Conservation (phyloP, 805 yeast species). For the Myxozyma sirexii region DNA sequence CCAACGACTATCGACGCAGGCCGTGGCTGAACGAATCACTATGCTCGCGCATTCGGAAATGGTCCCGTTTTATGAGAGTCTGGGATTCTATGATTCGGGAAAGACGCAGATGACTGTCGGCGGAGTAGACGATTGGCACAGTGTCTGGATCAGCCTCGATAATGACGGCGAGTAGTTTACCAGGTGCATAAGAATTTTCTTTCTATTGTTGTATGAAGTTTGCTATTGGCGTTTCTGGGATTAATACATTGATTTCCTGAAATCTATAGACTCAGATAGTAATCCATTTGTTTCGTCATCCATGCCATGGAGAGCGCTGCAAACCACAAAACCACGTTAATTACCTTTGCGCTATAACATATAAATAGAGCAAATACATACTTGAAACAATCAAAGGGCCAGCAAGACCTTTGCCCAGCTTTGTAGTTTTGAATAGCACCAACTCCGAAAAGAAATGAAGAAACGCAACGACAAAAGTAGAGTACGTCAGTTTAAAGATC, state of each 20-base stretch:
- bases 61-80: slow-evolving; percentile 74
- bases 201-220: too few species aligned
- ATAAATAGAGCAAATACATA: slow-evolving; percentile 2
- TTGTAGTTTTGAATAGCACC: slow-evolving; percentile 75
- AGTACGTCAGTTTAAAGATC: slow-evolving; percentile 75
- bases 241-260: too few species aligned
- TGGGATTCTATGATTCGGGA: slow-evolving; percentile 76
- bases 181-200: too few species aligned
- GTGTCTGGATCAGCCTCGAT: slow-evolving; percentile 43
- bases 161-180: not conserved
- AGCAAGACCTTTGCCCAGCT: slow-evolving; percentile 79
- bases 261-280: slow-evolving; percentile 46
- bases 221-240: too few species aligned
- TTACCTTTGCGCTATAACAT: not conserved
- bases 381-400: slow-evolving; percentile 79
- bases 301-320: slow-evolving; percentile 64
- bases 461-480: slow-evolving; percentile 80
- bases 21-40: slow-evolving; percentile 75
- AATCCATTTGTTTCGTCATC: slow-evolving; percentile 73
- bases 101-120: slow-evolving; percentile 61
- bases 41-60: slow-evolving; percentile 66
- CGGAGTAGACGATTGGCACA: slow-evolving; percentile 61
- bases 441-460: slow-evolving; percentile 84
- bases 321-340: slow-evolving; percentile 38
- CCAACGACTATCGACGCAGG: slow-evolving; percentile 86